Base-by-base conservation (phyloP, 108 stramenopile species). In the Skeletonema grethae region DNA sequence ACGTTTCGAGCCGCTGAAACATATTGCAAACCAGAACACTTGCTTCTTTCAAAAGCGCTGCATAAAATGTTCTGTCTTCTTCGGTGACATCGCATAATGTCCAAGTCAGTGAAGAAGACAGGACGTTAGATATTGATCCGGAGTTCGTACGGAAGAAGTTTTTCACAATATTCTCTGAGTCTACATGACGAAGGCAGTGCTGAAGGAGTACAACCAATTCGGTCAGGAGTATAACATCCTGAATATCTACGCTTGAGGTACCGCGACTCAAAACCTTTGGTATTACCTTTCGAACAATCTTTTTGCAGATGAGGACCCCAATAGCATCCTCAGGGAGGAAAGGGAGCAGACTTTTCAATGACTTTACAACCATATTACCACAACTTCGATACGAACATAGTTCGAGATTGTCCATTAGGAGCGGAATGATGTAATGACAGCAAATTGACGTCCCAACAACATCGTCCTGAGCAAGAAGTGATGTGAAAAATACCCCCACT, bases 151-250 rank as follows among this genome's bases (percentile, higher is more conserved):
- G 60, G 22, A 75, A 62, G 43, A 36, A 75, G 57, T 75, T 61
- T 20, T 67, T 67, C 24, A 46, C 65, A 18, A 67, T 16, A 16
- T 48, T 50, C 28, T 67, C 39, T 35, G 66, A 64, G 30, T 67
- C 67, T 45, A 75, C 32, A 34, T 61, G 66, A 67, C 60, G 29
- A n/a, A 75, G 66, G 20, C 74, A 67, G 2, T 24, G 22, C 34
- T 48, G 57, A 61, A 75, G 66, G 16, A 75, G 65, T 8, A 58
- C 58, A 10, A 67, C 45, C 43, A 67, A 57, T 36, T 75, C 74
- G 39, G 22, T 48, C 12, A 75, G 34, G 18, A 53, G 32, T 16
- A 38, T 18, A 38, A 31, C 34, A 39, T 53, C 22, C 43, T 57
- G 24, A 4, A 22, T n/a, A 3, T 69, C 43, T 58, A 25, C 35